These are phyloP conservation scores for Fusarium foetens DNA, from an alignment of 2,329 filamentous ascomycete genomes.

Conservation along the genomic window DNA sequence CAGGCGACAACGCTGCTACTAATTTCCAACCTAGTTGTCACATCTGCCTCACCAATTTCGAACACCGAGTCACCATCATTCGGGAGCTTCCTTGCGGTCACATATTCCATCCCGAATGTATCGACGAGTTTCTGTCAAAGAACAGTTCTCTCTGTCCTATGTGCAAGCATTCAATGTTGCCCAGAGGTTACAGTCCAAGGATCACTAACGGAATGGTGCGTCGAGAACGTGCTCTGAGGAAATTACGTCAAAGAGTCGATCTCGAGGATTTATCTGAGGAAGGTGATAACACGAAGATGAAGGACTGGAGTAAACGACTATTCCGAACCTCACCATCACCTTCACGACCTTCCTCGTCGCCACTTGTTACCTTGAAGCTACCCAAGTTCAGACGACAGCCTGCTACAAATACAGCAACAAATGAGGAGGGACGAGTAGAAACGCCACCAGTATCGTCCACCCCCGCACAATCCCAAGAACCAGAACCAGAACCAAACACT, in stretches of 20 bases:
- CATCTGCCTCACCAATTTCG: slow-evolving; percentile 89
- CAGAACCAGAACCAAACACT: slow-evolving; percentile 18
- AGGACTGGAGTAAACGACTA: slow-evolving; percentile 50
- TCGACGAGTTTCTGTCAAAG: slow-evolving; percentile 82
- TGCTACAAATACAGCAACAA: slow-evolving; percentile 12
- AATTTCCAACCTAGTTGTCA: slow-evolving; percentile 84
- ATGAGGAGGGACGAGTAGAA: neutral
- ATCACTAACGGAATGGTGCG: slow-evolving; percentile 90
- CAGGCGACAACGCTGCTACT: slow-evolving; percentile 56
- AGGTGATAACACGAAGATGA: slow-evolving; percentile 49
- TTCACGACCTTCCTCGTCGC: slow-evolving; percentile 34
- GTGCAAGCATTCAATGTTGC: slow-evolving; percentile 87
- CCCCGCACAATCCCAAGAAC: slow-evolving; percentile 21
- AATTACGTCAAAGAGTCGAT: slow-evolving; percentile 64
- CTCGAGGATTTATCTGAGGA: slow-evolving; percentile 52
- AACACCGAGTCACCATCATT: slow-evolving; percentile 75
- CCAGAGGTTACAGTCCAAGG: slow-evolving; percentile 70
- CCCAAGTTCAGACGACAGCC: slow-evolving; percentile 27
- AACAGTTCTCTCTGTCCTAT: slow-evolving; percentile 90
- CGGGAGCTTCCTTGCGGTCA: slow-evolving; percentile 90
- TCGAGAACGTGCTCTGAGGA: slow-evolving; percentile 75
- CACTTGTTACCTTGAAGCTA: slow-evolving; percentile 42
- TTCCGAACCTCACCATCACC: slow-evolving; percentile 45
- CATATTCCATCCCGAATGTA: slow-evolving; percentile 92
- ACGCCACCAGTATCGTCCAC: slow-evolving; percentile 3